phyloP scores from a whole-genome alignment of 345 rosid genomes.

The Psidium guajava region DNA sequence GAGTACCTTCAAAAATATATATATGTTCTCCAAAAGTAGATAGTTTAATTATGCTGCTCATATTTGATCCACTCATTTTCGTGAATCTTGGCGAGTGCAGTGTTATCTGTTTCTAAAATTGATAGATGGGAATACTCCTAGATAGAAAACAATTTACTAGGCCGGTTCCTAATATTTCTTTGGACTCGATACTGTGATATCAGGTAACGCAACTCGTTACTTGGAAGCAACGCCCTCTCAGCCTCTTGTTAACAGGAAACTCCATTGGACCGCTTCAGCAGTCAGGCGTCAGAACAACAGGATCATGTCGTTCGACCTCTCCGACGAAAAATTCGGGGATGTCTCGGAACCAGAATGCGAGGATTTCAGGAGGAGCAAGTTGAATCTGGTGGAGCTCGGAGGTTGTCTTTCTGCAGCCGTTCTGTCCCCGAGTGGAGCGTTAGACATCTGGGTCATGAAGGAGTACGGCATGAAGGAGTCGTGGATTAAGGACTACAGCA shows the following conservation, averaged over 20 bases:
- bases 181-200: neutral
- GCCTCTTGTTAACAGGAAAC: conserved; percentile 15
- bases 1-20: neutral
- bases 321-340: conserved; percentile 10
- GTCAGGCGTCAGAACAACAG: neutral
- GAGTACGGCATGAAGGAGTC: conserved; percentile 10
- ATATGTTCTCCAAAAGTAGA: neutral
- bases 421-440: neutral
- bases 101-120: neutral
- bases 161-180: neutral
- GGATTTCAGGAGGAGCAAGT: neutral
- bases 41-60: too few species aligned
- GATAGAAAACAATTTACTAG: neutral
- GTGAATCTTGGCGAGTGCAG: neutral
- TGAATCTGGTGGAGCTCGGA: neutral
- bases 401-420: conserved; percentile 11
- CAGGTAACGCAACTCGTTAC: neutral
- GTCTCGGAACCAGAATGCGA: neutral
- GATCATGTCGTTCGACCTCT: conserved; percentile 14
- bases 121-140: neutral
- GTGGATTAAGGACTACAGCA: conserved; percentile 13
- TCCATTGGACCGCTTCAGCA: conserved; percentile 11
- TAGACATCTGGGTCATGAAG: conserved; percentile 18
- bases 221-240: neutral
- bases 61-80: neutral